Conservation (phyloP, 345 rosid genomes). For the Pistacia integerrima region DNA sequence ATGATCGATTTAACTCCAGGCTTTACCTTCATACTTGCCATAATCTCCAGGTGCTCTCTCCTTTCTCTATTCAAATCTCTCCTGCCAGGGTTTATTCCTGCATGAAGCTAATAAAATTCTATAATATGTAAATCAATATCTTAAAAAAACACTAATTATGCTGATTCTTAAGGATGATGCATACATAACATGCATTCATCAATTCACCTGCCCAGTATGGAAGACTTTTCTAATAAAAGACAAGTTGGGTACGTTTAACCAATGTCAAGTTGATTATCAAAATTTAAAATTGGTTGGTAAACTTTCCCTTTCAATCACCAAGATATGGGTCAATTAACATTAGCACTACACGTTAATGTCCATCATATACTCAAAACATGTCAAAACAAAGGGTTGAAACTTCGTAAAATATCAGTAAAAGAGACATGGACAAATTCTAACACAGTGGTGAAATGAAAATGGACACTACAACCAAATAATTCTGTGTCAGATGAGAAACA, state of each 20-base stretch:
- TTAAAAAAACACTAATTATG: too few species aligned
- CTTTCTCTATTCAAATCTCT: background rate
- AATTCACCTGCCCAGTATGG: too few species aligned
- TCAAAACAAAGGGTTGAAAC: background rate
- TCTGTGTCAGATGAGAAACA: background rate
- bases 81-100: background rate
- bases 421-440: background rate
- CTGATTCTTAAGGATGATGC: too few species aligned
- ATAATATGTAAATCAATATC: too few species aligned
- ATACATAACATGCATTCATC: too few species aligned
- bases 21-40: constrained; percentile 49
- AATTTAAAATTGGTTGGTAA: background rate
- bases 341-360: background rate
- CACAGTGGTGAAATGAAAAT: background rate
- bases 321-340: background rate
- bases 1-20: constrained; percentile 50
- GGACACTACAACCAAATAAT: background rate
- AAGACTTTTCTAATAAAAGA: too few species aligned
- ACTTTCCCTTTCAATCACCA: background rate
- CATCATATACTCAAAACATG: background rate
- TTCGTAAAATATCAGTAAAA: background rate
- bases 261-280: too few species aligned
- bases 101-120: too few species aligned
- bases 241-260: too few species aligned
- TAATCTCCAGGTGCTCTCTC: constrained; percentile 33